phyloP scores from a whole-genome alignment of 805 yeast genomes.

The Candida oleophila region DNA sequence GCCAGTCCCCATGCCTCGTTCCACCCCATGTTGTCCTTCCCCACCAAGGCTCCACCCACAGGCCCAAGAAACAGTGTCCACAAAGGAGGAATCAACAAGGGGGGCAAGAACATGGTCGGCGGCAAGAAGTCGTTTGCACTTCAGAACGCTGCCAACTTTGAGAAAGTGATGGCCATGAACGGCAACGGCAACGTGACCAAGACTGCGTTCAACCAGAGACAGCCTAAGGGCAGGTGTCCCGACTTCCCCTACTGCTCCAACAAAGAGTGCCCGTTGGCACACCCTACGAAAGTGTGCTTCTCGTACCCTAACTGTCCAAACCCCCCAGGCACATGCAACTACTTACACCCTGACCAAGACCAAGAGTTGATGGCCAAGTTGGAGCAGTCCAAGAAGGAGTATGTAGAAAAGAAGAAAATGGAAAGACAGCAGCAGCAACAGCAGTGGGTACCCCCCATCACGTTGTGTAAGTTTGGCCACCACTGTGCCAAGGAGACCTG shows the following conservation, averaged over 20 bases:
- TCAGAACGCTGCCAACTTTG: constrained; percentile 40
- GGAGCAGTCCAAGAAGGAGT: constrained; percentile 59
- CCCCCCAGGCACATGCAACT: constrained; percentile 79
- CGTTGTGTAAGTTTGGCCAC: constrained; percentile 71
- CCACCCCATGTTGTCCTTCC: constrained; percentile 6
- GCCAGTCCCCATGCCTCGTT: constrained; percentile 3
- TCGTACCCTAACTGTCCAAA: constrained; percentile 77
- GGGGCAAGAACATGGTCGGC: background rate
- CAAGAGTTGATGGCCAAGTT: constrained; percentile 66
- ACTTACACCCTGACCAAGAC: constrained; percentile 83
- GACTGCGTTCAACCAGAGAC: constrained; percentile 36
- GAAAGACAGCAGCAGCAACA: constrained; percentile 27
- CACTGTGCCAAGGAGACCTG: constrained; percentile 76
- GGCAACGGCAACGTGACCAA: constrained; percentile 22
- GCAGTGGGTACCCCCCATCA: constrained; percentile 25
- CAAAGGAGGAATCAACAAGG: constrained; percentile 1
- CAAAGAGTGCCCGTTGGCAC: constrained; percentile 70
- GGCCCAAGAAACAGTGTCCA: background rate
- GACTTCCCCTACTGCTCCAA: constrained; percentile 71
- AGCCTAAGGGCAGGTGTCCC: constrained; percentile 64
- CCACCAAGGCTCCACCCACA: constrained; percentile 1
- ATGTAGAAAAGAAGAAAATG: constrained; percentile 38
- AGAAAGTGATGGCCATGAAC: constrained; percentile 37
- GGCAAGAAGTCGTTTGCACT: constrained; percentile 4
- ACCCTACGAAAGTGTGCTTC: constrained; percentile 76